Percentiles rank a stretch among this genome's conserved stretches.
Evolutionary conservation across 768 basidiomycete genomes (phyloP).

Genomic region (Tulasnella sp.): DNA sequence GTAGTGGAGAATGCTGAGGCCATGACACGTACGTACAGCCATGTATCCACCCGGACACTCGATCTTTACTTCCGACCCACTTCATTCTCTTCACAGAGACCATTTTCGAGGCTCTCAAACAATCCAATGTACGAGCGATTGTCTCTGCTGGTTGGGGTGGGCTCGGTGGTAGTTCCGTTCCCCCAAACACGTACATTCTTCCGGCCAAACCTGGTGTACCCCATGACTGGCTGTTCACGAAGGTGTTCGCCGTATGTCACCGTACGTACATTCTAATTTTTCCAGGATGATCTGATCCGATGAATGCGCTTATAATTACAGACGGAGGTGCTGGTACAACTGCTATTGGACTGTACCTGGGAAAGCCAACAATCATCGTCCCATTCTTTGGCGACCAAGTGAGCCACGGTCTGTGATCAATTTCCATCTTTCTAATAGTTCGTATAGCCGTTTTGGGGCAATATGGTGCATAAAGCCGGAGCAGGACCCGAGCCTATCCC

Average conservation of each 20-base stretch:
- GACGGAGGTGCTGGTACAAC: slow-evolving; percentile 58
- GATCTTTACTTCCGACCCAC: slow-evolving; percentile 1
- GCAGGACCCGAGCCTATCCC: slow-evolving; percentile 53
- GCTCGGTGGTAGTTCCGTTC: slow-evolving; percentile 42
- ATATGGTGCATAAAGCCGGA: slow-evolving; percentile 50
- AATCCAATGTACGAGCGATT: slow-evolving; percentile 47
- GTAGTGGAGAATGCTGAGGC: slow-evolving; percentile 44
- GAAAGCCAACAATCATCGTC: slow-evolving; percentile 49
- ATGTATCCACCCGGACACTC: background rate
- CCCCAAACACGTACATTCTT: slow-evolving; percentile 48
- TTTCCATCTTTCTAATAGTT: slow-evolving; percentile 8
- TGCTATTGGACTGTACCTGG: slow-evolving; percentile 49
- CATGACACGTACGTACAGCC: slow-evolving; percentile 39
- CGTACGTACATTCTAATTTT: slow-evolving; percentile 27
- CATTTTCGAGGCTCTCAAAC: slow-evolving; percentile 47
- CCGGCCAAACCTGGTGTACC: slow-evolving; percentile 40
- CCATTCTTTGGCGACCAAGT: slow-evolving; percentile 58
- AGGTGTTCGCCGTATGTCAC: slow-evolving; percentile 50
- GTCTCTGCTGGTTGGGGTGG: slow-evolving; percentile 61
- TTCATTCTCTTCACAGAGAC: slow-evolving; percentile 30
- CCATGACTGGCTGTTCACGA: slow-evolving; percentile 57
- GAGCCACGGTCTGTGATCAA: slow-evolving; percentile 34
- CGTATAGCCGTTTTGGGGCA: slow-evolving; percentile 31
- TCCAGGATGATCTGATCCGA: too few relatives aligned
- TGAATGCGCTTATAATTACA: too few relatives aligned